phyloP scores from a whole-genome alignment of 2,329 filamentous ascomycete genomes.

The Trichoderma aggressivum region DNA sequence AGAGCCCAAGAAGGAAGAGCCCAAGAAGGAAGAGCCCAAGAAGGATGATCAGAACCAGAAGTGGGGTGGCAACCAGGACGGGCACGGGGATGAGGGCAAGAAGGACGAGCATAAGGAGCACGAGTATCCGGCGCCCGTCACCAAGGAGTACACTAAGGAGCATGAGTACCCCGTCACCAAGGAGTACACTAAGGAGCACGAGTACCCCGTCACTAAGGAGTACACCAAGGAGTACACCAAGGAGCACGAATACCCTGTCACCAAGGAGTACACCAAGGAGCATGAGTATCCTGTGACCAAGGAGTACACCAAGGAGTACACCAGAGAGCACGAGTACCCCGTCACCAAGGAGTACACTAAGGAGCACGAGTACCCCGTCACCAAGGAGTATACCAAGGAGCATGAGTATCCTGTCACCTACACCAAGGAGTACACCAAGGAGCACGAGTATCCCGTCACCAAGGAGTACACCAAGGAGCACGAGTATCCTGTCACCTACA shows the following conservation, averaged over 20 bases:
- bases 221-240: constrained; percentile 7
- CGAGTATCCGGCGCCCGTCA: neutral
- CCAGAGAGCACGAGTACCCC: neutral
- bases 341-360: neutral
- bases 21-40: neutral
- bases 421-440: constrained; percentile 1
- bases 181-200: neutral
- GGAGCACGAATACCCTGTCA: neutral
- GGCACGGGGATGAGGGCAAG: neutral
- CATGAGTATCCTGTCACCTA: neutral
- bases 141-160: constrained; percentile 4
- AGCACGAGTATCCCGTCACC: neutral
- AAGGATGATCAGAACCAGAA: neutral
- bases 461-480: neutral
- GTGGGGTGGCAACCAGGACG: neutral
- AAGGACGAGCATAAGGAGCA: neutral
- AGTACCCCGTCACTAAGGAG: neutral
- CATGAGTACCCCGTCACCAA: neutral
- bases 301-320: neutral
- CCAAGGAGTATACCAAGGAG: neutral
- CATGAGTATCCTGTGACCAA: neutral
- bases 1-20: neutral
- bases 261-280: neutral
- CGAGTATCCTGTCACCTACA: neutral
- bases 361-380: neutral